Evolutionary conservation across 192 early-diverging fungal species (phyloP), one percentile per base, ranked within the genome.

Genomic region (Coemansia sp.): DNA sequence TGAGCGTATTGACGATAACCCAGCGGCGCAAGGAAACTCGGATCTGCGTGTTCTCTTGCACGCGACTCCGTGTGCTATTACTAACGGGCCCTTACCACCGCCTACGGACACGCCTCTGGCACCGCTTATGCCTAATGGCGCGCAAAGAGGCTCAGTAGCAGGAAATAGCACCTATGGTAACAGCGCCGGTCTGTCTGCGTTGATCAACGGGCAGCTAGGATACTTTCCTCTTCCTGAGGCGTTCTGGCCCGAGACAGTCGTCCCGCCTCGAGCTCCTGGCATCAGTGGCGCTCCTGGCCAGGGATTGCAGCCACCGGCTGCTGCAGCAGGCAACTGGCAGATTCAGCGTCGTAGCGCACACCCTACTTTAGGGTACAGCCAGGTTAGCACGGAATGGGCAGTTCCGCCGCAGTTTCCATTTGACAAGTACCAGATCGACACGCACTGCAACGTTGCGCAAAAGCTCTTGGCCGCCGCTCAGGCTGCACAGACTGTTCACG

Each of bases 171-270:
- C 39, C 41, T 70, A 75, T 18, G 76, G 76, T 16, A 78, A 71
- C 61, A 84, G 78, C 57, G 74, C 78, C 0, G 82, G 82, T 11
- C 69, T 80, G 12, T 41, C 68, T 3, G 82, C 82, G 27, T 57
- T 84, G 62, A 72, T 80, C 57, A 69, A 63, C 38, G 78, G 75
- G 4, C 75, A 87, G 15, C 39, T 86, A 7, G 85, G 84, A 15
- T 83, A 88, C 66, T 92, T 93, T 76, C 92, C 92, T 5, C 89
- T 94, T 10, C 92, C 92, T 3, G 92, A 94, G 63, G 58, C 88
- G 20, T 95, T 87, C 76, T 91, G 90, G 91, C 87, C 89, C 2
- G 87, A 89, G 31, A 44, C 69, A 3, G 76, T 82, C 52, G 39
- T 9, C 18, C 66, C 80, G 44, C 80, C 73, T 12, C 63, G 69